Evolutionary conservation across 1,139 yeast genomes (phyloP).

Genomic region (Candida sp.): DNA sequence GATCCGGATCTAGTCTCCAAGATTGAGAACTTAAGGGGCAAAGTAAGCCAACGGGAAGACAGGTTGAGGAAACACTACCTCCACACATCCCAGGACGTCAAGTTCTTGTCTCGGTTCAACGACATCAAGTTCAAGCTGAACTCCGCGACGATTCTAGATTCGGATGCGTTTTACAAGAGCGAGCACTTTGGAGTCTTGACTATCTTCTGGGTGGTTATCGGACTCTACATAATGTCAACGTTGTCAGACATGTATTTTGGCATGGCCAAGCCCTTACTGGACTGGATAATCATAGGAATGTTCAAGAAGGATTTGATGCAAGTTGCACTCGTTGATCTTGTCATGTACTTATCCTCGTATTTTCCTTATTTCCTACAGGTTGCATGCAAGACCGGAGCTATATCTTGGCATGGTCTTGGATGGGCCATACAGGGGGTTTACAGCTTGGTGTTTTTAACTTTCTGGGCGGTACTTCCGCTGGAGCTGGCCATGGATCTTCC

Average conservation of each 20-base stretch:
- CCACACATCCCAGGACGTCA: conserved; percentile 6
- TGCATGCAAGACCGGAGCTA: conserved; percentile 39
- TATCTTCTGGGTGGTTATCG: conserved; percentile 70
- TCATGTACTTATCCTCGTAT: conserved; percentile 70
- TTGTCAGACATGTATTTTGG: conserved; percentile 45
- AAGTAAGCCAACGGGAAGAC: conserved; percentile 9
- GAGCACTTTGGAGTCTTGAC: conserved; percentile 69
- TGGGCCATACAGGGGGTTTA: conserved; percentile 60
- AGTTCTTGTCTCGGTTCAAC: conserved; percentile 15
- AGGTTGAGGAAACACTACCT: conserved; percentile 6
- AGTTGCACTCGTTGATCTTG: conserved; percentile 70
- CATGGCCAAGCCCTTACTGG: conserved; percentile 26
- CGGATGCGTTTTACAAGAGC: conserved; percentile 37
- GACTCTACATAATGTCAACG: conserved; percentile 51
- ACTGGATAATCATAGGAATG: conserved; percentile 54
- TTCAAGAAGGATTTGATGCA: conserved; percentile 59
- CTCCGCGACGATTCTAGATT: conserved; percentile 55
- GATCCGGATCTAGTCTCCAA: not conserved
- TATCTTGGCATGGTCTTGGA: conserved; percentile 67
- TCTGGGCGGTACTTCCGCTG: conserved; percentile 57
- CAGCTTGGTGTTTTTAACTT: conserved; percentile 55
- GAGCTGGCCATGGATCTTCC: conserved; percentile 52
- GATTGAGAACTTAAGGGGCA: conserved; percentile 4
- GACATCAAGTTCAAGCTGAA: conserved; percentile 14
- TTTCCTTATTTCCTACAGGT: conserved; percentile 59